Percentiles rank a stretch among this genome's conserved stretches.
Evolutionary conservation across 192 early-diverging fungal species (phyloP).

Genomic region (Mortierella antarctica): DNA sequence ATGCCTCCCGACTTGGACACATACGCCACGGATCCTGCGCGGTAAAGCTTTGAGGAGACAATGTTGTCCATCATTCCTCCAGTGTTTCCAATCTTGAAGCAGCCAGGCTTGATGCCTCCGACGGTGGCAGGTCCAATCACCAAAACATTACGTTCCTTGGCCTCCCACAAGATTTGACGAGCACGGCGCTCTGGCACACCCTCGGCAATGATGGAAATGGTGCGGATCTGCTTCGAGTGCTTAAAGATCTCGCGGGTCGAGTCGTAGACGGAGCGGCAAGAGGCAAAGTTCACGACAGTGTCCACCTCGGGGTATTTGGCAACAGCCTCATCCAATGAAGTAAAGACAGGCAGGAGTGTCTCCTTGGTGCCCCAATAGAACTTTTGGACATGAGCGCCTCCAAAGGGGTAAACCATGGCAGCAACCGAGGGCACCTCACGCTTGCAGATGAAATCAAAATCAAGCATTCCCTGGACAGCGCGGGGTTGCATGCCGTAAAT

Average conservation of each 20-base stretch:
- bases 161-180: conserved; percentile 88
- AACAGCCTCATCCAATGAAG: conserved; percentile 85
- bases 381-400: conserved; percentile 98
- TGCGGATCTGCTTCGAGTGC: conserved; percentile 85
- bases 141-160: conserved; percentile 81
- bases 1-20: conserved; percentile 99
- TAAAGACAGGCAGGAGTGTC: conserved; percentile 94
- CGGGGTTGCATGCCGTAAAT: conserved; percentile 99
- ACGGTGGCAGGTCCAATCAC: conserved; percentile 99
- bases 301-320: conserved; percentile 91
- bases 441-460: conserved; percentile 99
- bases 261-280: conserved; percentile 94
- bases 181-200: conserved; percentile 98
- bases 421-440: conserved; percentile 91
- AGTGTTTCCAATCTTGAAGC: conserved; percentile 99
- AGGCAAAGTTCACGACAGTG: conserved; percentile 98
- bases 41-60: conserved; percentile 96
- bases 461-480: conserved; percentile 99
- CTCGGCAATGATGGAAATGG: conserved; percentile 98
- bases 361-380: conserved; percentile 99
- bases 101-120: conserved; percentile 99
- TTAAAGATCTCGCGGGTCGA: conserved; percentile 91
- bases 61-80: conserved; percentile 99
- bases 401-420: conserved; percentile 99
- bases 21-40: conserved; percentile 95